These are phyloP conservation scores for Litchi chinensis DNA, from an alignment of 345 rosid genomes.

Conservation along the genomic window DNA sequence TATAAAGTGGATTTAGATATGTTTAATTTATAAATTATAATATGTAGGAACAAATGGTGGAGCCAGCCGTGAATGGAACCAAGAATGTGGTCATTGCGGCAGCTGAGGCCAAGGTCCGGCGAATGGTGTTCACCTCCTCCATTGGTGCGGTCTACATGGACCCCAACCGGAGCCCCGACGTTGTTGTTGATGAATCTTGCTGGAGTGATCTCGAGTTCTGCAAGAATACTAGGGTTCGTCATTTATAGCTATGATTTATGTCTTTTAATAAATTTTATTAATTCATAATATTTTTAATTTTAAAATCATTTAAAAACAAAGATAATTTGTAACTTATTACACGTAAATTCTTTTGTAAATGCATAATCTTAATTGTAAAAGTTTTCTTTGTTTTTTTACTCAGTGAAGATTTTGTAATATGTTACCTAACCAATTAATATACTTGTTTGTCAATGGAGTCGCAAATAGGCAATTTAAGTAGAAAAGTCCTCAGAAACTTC, in stretches of 20 bases:
- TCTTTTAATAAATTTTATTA: background rate
- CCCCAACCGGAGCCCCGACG: conserved; percentile 74
- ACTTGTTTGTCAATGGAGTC: no score
- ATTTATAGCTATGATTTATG: no score
- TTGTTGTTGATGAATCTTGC: conserved; percentile 81
- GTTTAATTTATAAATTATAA: background rate
- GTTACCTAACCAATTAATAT: no score
- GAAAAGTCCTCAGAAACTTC: no score
- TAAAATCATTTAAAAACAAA: no score
- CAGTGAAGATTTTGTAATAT: no score
- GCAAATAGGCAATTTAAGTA: no score
- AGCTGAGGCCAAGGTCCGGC: conserved; percentile 75
- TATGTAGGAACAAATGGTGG: conserved; percentile 89
- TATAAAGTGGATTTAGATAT: no score
- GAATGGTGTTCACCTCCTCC: conserved; percentile 93
- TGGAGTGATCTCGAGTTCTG: conserved; percentile 98
- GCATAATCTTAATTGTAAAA: no score
- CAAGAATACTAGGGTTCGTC: conserved; percentile 80
- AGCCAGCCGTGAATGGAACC: conserved; percentile 91
- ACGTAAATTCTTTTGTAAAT: no score
- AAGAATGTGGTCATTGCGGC: conserved; percentile 83
- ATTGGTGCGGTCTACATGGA: conserved; percentile 95
- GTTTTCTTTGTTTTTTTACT: no score
- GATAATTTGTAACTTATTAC: no score
- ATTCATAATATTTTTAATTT: background rate